These are phyloP conservation scores for Petrea volubilis DNA, from an alignment of 257 asterid genomes.

Conservation along the genomic window DNA sequence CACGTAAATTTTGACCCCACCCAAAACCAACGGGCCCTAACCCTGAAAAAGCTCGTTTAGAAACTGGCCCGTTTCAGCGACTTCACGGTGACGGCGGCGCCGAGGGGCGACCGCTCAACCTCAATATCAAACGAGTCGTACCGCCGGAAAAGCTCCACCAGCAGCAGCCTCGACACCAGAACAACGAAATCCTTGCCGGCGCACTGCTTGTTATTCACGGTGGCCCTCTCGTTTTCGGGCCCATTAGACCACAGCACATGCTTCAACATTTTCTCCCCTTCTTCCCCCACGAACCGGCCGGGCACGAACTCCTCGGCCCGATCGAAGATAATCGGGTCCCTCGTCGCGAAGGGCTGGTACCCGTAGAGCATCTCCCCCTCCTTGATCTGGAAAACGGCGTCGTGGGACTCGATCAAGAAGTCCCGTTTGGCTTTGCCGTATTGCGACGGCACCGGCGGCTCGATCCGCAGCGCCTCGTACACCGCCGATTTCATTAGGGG, in stretches of 20 bases:
- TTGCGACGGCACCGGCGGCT: conserved; percentile 86
- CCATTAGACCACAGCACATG: conserved; percentile 93
- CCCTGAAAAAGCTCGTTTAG: too few species aligned
- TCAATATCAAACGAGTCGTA: conserved; percentile 78
- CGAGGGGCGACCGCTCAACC: conserved; percentile 59
- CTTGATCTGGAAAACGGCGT: conserved; percentile 55
- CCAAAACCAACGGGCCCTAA: too few species aligned
- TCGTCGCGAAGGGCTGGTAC: conserved; percentile 83
- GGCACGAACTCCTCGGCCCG: conserved; percentile 76
- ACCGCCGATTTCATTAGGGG: conserved; percentile 77
- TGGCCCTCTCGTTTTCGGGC: conserved; percentile 60
- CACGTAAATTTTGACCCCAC: too few species aligned
- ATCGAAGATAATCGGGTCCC: conserved; percentile 70
- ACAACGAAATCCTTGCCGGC: conserved; percentile 92
- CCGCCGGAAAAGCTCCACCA: conserved; percentile 86
- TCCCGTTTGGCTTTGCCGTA: conserved; percentile 67
- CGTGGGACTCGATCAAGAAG: conserved; percentile 73
- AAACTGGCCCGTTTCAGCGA: conserved; percentile 68
- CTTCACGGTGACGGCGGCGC: conserved; percentile 66
- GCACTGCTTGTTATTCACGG: conserved; percentile 67
- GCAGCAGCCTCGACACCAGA: conserved; percentile 63
- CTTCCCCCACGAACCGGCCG: conserved; percentile 64
- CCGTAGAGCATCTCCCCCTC: conserved; percentile 82
- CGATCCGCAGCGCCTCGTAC: conserved; percentile 68
- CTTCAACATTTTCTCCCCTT: conserved; percentile 61